phyloP scores from a whole-genome alignment of 208 protist species.

The Crithidia sp. region DNA sequence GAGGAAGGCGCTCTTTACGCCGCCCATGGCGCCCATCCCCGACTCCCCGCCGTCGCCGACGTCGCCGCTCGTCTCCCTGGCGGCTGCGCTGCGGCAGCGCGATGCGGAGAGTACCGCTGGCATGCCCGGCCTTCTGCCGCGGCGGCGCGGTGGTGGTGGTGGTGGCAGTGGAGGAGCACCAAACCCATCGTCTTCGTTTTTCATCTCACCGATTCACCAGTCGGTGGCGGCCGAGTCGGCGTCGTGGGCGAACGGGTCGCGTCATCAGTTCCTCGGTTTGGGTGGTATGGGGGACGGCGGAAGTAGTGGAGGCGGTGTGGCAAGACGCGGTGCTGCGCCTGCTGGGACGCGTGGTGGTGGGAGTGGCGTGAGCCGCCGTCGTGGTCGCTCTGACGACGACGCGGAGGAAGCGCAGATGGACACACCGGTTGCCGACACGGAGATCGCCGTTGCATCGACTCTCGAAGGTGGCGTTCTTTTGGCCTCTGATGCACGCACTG shows the following conservation, averaged over 20 bases:
- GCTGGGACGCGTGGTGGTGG: neutral
- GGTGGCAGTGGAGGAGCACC: neutral
- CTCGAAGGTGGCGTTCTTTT: neutral
- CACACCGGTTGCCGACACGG: too few relatives aligned
- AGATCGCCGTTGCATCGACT: too few relatives aligned
- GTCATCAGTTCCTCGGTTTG: conserved; percentile 55
- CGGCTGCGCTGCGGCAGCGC: conserved; percentile 2
- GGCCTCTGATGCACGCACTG: neutral
- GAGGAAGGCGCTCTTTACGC: conserved; percentile 7
- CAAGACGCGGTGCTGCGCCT: too few relatives aligned
- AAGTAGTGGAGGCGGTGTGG: neutral
- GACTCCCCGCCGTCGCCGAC: neutral
- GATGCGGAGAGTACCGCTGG: neutral
- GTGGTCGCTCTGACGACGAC: conserved; percentile 13
- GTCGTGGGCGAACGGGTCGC: conserved; percentile 35
- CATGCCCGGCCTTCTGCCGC: neutral
- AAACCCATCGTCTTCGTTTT: conserved; percentile 46
- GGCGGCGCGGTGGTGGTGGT: neutral
- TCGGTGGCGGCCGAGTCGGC: conserved; percentile 64
- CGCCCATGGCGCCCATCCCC: neutral
- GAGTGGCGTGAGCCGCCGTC: conserved; percentile 10
- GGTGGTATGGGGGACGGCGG: conserved; percentile 39
- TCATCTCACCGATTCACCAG: conserved; percentile 83
- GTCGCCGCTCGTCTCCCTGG: neutral
- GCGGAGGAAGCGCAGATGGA: conserved; percentile 1